Evolutionary conservation across 805 yeast genomes (phyloP).

Genomic region (Saccharomycopsis sp.): DNA sequence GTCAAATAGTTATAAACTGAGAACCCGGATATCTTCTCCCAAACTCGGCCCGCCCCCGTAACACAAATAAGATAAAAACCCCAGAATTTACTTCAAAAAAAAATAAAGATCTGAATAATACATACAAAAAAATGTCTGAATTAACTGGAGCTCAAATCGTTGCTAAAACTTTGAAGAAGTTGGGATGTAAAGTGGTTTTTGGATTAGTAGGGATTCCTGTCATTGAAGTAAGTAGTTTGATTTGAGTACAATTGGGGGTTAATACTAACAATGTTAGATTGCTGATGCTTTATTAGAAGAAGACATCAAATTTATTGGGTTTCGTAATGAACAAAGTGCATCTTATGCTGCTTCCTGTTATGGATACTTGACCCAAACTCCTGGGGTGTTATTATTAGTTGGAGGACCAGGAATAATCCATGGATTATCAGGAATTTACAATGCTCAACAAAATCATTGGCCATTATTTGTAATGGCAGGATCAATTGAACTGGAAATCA

Average conservation of each 20-base stretch:
- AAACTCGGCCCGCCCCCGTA: no score
- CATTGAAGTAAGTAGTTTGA: constrained; percentile 35
- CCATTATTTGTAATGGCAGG: constrained; percentile 62
- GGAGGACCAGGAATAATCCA: constrained; percentile 73
- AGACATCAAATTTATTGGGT: constrained; percentile 48
- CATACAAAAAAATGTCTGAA: not conserved
- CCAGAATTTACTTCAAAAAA: no score
- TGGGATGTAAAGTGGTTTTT: constrained; percentile 48
- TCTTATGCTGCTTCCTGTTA: constrained; percentile 67
- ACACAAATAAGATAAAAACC: no score
- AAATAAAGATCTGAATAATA: no score
- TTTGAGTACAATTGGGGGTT: not conserved
- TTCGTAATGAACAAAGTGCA: constrained; percentile 66
- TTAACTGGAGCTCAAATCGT: constrained; percentile 35
- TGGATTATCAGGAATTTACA: constrained; percentile 56
- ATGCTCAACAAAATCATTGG: constrained; percentile 51
- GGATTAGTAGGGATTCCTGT: constrained; percentile 73
- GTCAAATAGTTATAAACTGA: no score
- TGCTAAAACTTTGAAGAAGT: constrained; percentile 34
- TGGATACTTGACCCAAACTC: constrained; percentile 53
- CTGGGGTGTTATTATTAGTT: constrained; percentile 59
- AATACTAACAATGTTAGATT: constrained; percentile 21
- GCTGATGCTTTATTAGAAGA: constrained; percentile 48
- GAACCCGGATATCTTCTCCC: no score
- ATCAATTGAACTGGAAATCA: constrained; percentile 37